Percentiles rank a stretch among this genome's conserved stretches.
These are phyloP conservation scores for Chloranthus sessilifolius DNA, from an alignment of 164 flowering plant species.

Conservation along the genomic window DNA sequence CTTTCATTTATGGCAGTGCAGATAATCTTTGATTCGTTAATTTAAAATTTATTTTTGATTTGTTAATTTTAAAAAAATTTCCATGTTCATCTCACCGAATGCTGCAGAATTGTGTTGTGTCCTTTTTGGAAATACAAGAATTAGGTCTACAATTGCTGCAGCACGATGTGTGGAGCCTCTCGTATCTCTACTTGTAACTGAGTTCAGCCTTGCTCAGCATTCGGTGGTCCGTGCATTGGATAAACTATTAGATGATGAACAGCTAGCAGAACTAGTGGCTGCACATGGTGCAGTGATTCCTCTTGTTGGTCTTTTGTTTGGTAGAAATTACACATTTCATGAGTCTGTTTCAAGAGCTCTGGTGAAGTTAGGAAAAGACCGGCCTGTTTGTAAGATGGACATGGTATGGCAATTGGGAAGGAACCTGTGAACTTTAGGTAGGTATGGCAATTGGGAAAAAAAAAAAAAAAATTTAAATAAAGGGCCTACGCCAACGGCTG, in stretches of 20 bases:
- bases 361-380: conserved; percentile 94
- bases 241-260: conserved; percentile 86
- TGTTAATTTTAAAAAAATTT: conserved; percentile 74
- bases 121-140: conserved; percentile 83
- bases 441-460: no score
- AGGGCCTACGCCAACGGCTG: no score
- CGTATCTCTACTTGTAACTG: conserved; percentile 79
- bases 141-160: conserved; percentile 85
- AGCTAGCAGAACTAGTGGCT: conserved; percentile 91
- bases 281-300: conserved; percentile 96
- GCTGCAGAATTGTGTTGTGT: conserved; percentile 93
- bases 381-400: conserved; percentile 94
- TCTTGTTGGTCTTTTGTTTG: conserved; percentile 90
- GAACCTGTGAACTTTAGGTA: no score
- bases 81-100: conserved; percentile 87
- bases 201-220: conserved; percentile 79
- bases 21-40: no score
- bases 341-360: conserved; percentile 84
- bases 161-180: conserved; percentile 96
- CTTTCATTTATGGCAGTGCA: no score
- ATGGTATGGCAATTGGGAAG: no score
- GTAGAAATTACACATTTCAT: conserved; percentile 70
- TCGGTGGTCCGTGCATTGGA: conserved; percentile 91
- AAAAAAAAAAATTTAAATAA: no score
- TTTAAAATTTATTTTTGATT: conserved; percentile 76